Evolutionary conservation across 768 basidiomycete species (phyloP).

Genomic region (Tulasnella sp.): DNA sequence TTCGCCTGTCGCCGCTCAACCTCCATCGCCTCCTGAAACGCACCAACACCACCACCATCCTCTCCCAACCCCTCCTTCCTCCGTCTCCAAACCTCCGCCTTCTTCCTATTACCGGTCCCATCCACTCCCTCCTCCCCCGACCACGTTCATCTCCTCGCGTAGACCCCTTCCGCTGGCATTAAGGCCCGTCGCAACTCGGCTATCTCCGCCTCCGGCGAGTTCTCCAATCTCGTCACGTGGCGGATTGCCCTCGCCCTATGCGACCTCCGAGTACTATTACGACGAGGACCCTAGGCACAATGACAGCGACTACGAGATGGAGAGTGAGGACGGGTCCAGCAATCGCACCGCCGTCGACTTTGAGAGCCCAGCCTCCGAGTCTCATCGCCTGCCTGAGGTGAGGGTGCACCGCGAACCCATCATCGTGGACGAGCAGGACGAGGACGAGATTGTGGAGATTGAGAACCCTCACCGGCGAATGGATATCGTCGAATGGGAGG

Average conservation of each 20-base stretch:
- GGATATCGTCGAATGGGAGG: not conserved
- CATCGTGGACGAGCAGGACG: not conserved
- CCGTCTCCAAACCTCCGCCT: not conserved
- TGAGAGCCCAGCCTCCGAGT: conserved; percentile 20
- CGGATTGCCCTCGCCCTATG: not conserved
- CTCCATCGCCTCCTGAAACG: conserved; percentile 5
- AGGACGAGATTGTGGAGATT: conserved; percentile 9
- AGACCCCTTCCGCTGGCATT: conserved; percentile 1
- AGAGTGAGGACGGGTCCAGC: conserved; percentile 12
- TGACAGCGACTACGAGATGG: not conserved
- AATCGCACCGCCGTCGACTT: conserved; percentile 24
- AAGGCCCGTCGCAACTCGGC: not conserved
- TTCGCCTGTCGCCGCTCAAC: conserved; percentile 14
- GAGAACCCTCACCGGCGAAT: not conserved
- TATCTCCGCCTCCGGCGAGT: not conserved
- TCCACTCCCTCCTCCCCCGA: conserved; percentile 9
- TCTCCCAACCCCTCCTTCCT: conserved; percentile 1
- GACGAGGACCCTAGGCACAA: not conserved
- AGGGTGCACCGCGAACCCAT: not conserved
- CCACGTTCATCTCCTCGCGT: not conserved
- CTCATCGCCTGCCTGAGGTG: conserved; percentile 23
- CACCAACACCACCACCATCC: not conserved
- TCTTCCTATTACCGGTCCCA: not conserved
- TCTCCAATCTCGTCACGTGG: conserved; percentile 1
- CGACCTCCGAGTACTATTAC: conserved; percentile 1